Percentiles rank a stretch among this genome's conserved stretches.
Evolutionary conservation across 1,284 basidiomycete genomes (phyloP).

Genomic region (Fistulina hepatica): DNA sequence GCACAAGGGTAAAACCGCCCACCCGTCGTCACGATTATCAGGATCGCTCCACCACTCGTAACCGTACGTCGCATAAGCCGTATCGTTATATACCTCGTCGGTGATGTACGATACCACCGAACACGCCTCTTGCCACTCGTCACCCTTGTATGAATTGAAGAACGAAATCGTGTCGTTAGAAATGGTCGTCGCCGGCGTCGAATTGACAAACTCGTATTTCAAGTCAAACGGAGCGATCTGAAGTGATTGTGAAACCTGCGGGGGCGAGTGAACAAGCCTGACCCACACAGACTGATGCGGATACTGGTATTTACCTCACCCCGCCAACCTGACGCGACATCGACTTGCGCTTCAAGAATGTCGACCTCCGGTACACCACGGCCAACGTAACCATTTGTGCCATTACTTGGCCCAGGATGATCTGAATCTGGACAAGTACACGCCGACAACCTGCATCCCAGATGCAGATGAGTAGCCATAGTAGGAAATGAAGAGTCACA

Average conservation of each 20-base stretch:
- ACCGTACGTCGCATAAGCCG: constrained; percentile 38
- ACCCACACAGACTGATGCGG: too few species aligned
- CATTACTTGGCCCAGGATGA: constrained; percentile 85
- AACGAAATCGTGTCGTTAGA: constrained; percentile 34
- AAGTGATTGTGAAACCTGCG: constrained; percentile 53
- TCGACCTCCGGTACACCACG: constrained; percentile 82
- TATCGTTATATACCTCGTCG: constrained; percentile 34
- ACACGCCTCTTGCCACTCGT: constrained; percentile 56
- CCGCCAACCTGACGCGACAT: too few species aligned
- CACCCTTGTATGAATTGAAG: constrained; percentile 59
- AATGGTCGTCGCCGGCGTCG: constrained; percentile 33
- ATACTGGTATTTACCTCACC: too few species aligned
- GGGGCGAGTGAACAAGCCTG: constrained; percentile 18
- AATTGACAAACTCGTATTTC: constrained; percentile 42
- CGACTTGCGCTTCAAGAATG: constrained; percentile 62
- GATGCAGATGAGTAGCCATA: too few species aligned
- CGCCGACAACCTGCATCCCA: constrained; percentile 63
- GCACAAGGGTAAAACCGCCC: too few species aligned
- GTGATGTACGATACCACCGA: constrained; percentile 41
- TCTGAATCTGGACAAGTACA: constrained; percentile 77
- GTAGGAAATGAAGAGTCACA: too few species aligned
- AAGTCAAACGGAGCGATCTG: constrained; percentile 61
- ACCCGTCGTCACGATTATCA: constrained; percentile 36
- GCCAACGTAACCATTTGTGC: constrained; percentile 57
- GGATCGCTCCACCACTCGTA: constrained; percentile 54